Evolutionary conservation across 331 rosid genomes (phyloP).

Genomic region (Quercus lobata): DNA sequence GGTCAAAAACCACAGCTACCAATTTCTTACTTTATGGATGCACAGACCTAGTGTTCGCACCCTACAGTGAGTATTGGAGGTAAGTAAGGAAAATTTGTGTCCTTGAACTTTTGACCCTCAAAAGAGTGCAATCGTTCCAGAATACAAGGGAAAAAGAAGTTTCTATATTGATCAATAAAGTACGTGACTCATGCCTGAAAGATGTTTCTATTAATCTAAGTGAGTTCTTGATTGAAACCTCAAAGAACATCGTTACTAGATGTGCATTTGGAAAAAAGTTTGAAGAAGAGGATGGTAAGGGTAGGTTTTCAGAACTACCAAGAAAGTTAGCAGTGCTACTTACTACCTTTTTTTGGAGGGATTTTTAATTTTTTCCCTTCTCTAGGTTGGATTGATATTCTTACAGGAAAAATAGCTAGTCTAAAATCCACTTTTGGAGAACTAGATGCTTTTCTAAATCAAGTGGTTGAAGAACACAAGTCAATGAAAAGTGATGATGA

Average conservation of each 20-base stretch:
- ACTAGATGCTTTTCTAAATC: slow-evolving; percentile 35
- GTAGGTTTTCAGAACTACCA: not conserved
- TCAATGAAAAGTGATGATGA: not conserved
- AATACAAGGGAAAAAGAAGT: slow-evolving; percentile 36
- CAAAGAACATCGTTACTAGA: slow-evolving; percentile 22
- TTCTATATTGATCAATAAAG: slow-evolving; percentile 3
- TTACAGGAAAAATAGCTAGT: slow-evolving; percentile 15
- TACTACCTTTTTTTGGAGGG: slow-evolving; percentile 15
- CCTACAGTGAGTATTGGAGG: slow-evolving; percentile 53
- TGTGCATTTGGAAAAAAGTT: slow-evolving; percentile 28
- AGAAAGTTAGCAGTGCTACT: slow-evolving; percentile 13
- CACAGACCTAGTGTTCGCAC: slow-evolving; percentile 20
- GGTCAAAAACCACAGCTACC: slow-evolving; percentile 23
- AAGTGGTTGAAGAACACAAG: slow-evolving; percentile 29
- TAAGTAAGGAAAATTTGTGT: slow-evolving; percentile 34
- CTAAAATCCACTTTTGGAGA: not conserved
- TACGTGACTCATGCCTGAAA: not conserved
- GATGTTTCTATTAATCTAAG: slow-evolving; percentile 4
- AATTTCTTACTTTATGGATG: slow-evolving; percentile 26
- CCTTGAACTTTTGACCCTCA: slow-evolving; percentile 33
- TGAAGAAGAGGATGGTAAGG: not conserved
- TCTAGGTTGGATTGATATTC: slow-evolving; percentile 39
- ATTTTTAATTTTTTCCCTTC: slow-evolving; percentile 40
- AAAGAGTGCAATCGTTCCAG: slow-evolving; percentile 31
- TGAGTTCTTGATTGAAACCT: slow-evolving; percentile 7